A percentile compares a stretch with the other conserved stretches of the same genome.
These are phyloP conservation scores for Fraxinus quadrangulata DNA, from an alignment of 257 asterid species.

Conservation along the genomic window DNA sequence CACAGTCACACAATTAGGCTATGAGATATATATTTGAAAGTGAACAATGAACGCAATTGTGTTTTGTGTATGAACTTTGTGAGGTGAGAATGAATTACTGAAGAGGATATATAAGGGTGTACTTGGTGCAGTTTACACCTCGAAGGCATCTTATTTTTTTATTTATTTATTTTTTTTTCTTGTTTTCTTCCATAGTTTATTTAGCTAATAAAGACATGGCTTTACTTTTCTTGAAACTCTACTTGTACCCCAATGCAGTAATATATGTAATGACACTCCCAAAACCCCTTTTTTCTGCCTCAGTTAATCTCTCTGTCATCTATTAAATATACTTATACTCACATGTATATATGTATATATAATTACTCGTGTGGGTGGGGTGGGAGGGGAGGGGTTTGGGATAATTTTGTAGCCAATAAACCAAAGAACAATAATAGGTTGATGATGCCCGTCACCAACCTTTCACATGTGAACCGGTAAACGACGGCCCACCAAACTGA, in stretches of 20 bases:
- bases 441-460: slow-evolving; percentile 59
- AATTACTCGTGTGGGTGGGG: not conserved
- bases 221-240: slow-evolving; percentile 48
- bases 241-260: slow-evolving; percentile 12
- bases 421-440: slow-evolving; percentile 32
- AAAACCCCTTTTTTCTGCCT: not conserved
- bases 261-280: not conserved
- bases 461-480: slow-evolving; percentile 53
- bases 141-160: slow-evolving; percentile 37
- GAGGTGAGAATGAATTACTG: slow-evolving; percentile 57
- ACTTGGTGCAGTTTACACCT: slow-evolving; percentile 20
- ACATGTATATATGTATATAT: not conserved
- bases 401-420: not conserved
- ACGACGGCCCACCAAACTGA: slow-evolving; percentile 61
- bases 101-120: slow-evolving; percentile 44
- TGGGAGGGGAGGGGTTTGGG: not conserved
- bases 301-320: not conserved
- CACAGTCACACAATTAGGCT: not conserved
- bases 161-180: not conserved
- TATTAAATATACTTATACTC: not conserved
- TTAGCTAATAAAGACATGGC: slow-evolving; percentile 58
- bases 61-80: slow-evolving; percentile 38
- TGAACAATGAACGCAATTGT: not conserved
- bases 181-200: slow-evolving; percentile 25
- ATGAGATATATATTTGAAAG: not conserved